Evolutionary conservation across 805 yeast genomes (phyloP).

Genomic region (Candida peoriensis): DNA sequence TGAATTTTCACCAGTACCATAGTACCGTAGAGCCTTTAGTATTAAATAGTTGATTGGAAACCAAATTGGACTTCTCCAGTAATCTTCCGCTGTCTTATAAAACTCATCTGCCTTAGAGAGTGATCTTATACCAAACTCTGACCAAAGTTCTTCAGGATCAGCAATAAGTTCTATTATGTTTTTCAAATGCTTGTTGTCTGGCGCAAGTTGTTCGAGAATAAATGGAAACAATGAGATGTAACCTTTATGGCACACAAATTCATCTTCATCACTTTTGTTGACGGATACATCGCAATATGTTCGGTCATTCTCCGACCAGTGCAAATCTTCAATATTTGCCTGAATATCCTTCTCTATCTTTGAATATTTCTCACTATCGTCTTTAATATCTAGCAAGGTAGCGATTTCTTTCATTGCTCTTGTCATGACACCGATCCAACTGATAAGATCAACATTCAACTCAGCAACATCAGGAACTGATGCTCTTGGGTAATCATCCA

Average conservation of each 20-base stretch:
- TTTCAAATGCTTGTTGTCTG: constrained; percentile 40
- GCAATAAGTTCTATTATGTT: constrained; percentile 51
- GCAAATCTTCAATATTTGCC: constrained; percentile 63
- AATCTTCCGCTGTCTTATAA: constrained; percentile 80
- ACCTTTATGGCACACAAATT: constrained; percentile 82
- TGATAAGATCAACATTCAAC: constrained; percentile 78
- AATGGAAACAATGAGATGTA: constrained; percentile 87
- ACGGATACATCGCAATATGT: constrained; percentile 82
- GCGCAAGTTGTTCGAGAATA: constrained; percentile 57
- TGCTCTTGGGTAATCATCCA: constrained; percentile 94
- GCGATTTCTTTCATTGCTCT: constrained; percentile 76
- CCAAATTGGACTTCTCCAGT: constrained; percentile 97
- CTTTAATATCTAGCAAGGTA: constrained; percentile 46
- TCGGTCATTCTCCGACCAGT: constrained; percentile 68
- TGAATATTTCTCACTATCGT: constrained; percentile 53
- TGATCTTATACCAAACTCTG: constrained; percentile 75
- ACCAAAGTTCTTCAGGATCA: constrained; percentile 73
- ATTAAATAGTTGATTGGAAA: constrained; percentile 82
- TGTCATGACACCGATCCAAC: constrained; percentile 95
- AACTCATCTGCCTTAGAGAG: constrained; percentile 59
- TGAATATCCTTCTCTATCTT: constrained; percentile 51
- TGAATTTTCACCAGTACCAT: constrained; percentile 29
- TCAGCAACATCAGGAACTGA: constrained; percentile 80
- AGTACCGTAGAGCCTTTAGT: constrained; percentile 63
- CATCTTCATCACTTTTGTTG: constrained; percentile 65